Conservation (phyloP, 139 green algal species). For the Coccomyxa sp. region DNA sequence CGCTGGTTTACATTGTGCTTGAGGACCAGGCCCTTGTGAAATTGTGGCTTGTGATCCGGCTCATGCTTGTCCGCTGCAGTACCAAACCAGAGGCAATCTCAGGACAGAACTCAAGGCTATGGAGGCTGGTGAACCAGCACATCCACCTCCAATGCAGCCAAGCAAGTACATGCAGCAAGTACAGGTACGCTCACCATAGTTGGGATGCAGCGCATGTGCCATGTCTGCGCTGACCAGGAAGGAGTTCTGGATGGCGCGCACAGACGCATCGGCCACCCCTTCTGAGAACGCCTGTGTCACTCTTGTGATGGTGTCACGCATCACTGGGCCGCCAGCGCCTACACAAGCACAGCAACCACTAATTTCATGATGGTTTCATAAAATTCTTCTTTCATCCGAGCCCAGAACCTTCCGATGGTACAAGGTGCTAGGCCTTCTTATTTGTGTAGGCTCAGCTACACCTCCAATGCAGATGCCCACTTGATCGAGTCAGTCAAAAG, state of each 20-base stretch:
- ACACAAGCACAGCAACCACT: background rate
- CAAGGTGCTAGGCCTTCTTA: no score
- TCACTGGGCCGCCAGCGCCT: slow-evolving; percentile 83
- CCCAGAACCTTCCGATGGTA: no score
- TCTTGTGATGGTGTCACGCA: slow-evolving; percentile 83
- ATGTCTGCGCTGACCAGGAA: slow-evolving; percentile 94
- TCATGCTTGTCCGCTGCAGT: slow-evolving; percentile 62
- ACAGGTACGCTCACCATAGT: slow-evolving; percentile 50
- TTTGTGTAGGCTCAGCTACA: no score
- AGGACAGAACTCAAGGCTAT: background rate
- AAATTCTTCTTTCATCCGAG: no score
- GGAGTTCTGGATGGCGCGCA: slow-evolving; percentile 56
- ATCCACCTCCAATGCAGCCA: background rate
- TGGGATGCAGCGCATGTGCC: slow-evolving; percentile 94
- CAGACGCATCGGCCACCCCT: slow-evolving; percentile 45
- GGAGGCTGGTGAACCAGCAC: background rate
- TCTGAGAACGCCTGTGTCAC: slow-evolving; percentile 50
- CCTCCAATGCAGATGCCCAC: no score
- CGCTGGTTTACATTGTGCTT: slow-evolving; percentile 97
- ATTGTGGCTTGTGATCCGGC: slow-evolving; percentile 58
- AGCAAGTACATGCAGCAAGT: background rate
- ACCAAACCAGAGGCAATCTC: background rate
- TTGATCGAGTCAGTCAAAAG: background rate
- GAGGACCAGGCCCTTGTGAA: slow-evolving; percentile 80
- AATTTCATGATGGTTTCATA: no score